Conservation (phyloP, 2,329 filamentous ascomycete genomes). For the Cladosporium colombiae region DNA sequence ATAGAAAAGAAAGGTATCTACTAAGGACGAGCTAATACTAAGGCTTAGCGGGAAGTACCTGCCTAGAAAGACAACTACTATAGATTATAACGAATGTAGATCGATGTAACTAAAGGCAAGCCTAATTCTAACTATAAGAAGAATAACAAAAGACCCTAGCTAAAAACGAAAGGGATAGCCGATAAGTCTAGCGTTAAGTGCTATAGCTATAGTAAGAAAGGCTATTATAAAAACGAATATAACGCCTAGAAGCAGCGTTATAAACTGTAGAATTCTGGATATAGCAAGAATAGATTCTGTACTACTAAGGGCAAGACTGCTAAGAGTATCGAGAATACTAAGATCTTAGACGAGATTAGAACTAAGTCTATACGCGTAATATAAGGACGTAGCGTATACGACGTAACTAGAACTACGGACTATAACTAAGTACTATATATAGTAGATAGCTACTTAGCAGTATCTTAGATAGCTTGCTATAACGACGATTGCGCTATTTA, state of each 20-base stretch:
- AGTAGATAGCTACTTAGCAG: no score
- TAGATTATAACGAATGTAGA: neutral
- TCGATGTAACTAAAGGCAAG: neutral
- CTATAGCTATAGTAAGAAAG: neutral
- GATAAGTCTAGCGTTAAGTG: neutral
- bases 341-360: no score
- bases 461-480: neutral
- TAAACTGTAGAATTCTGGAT: neutral
- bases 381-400: no score
- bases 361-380: no score
- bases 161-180: neutral
- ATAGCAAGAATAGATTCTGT: neutral
- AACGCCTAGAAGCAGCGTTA: neutral
- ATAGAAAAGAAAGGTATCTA: no score
- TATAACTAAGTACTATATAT: no score
- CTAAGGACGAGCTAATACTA: neutral
- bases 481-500: neutral
- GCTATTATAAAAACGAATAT: neutral
- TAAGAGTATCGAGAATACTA: neutral
- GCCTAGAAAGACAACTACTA: neutral
- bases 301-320: neutral
- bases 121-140: neutral
- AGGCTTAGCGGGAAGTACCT: neutral
- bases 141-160: neutral
- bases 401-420: no score